A percentile compares a stretch with the other conserved stretches of the same genome.
phyloP scores from a whole-genome alignment of 148 eudicot genomes.

The Cornus florida region DNA sequence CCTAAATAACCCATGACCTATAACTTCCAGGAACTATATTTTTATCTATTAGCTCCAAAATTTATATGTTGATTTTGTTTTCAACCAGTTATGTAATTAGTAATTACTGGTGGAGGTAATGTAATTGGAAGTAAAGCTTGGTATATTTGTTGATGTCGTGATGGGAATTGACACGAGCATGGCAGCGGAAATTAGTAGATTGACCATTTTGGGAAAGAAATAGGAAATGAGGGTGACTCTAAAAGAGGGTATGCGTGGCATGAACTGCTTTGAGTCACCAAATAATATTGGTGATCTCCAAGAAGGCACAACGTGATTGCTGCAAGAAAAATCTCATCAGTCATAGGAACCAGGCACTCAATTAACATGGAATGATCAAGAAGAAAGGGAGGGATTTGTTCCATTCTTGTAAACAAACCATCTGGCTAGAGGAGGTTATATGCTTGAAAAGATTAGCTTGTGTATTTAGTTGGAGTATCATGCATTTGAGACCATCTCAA shows the following conservation, averaged over 20 bases:
- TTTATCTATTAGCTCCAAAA: too few relatives aligned
- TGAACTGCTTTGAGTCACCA: too few relatives aligned
- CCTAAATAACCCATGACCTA: too few relatives aligned
- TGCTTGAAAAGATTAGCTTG: not conserved
- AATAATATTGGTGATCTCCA: too few relatives aligned
- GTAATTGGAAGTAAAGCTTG: not conserved
- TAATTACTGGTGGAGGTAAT: not conserved
- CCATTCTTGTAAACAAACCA: not conserved
- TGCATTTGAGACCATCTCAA: not conserved
- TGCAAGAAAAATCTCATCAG: too few relatives aligned
- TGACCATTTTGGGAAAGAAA: not conserved
- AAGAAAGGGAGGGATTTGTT: not conserved
- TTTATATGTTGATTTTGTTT: too few relatives aligned
- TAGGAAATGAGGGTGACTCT: too few relatives aligned
- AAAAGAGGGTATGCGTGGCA: too few relatives aligned
- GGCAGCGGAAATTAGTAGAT: not conserved
- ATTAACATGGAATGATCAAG: too few relatives aligned
- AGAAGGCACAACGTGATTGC: too few relatives aligned
- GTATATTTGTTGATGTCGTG: not conserved
- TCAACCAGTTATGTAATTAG: not conserved
- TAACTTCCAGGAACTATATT: too few relatives aligned
- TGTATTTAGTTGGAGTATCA: not conserved
- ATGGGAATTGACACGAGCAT: not conserved
- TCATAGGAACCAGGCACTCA: too few relatives aligned
- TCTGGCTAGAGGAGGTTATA: not conserved